Evolutionary conservation across 2,329 filamentous ascomycete species (phyloP).

Genomic region (Neophaeococcomyces aloes): DNA sequence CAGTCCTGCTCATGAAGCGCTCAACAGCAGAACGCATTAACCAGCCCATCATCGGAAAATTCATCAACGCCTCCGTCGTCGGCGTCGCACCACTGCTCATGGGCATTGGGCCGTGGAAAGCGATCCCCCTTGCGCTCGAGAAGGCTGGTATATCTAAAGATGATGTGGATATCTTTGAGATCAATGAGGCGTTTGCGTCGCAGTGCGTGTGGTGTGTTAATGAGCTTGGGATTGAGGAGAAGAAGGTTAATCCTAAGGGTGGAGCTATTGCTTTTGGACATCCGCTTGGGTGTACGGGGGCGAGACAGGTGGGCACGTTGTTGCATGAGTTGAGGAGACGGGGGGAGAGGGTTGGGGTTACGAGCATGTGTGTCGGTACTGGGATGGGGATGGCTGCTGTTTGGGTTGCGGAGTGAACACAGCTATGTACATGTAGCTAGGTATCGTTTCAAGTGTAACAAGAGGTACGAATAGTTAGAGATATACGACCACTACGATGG

Average conservation of each 20-base stretch:
- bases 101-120: conserved; percentile 91
- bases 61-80: conserved; percentile 78
- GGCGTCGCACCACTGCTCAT: conserved; percentile 89
- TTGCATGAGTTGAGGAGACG: conserved; percentile 81
- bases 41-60: conserved; percentile 89
- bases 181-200: conserved; percentile 96
- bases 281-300: conserved; percentile 87
- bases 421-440: too few species aligned
- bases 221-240: conserved; percentile 67
- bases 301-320: conserved; percentile 83
- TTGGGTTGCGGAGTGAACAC: conserved; percentile 94
- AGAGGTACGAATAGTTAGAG: too few species aligned
- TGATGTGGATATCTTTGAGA: conserved; percentile 94
- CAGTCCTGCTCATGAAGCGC: conserved; percentile 91
- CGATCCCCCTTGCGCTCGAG: conserved; percentile 82
- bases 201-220: conserved; percentile 92
- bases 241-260: conserved; percentile 95
- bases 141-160: conserved; percentile 78
- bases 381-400: conserved; percentile 97
- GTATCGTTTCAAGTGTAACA: too few species aligned
- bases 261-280: conserved; percentile 94
- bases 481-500: too few species aligned
- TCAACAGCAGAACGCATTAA: conserved; percentile 75
- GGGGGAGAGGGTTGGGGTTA: conserved; percentile 76
- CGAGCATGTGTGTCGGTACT: conserved; percentile 92